These are phyloP conservation scores for Hygrophorus pudorinus DNA, from an alignment of 768 basidiomycete species.

Conservation along the genomic window DNA sequence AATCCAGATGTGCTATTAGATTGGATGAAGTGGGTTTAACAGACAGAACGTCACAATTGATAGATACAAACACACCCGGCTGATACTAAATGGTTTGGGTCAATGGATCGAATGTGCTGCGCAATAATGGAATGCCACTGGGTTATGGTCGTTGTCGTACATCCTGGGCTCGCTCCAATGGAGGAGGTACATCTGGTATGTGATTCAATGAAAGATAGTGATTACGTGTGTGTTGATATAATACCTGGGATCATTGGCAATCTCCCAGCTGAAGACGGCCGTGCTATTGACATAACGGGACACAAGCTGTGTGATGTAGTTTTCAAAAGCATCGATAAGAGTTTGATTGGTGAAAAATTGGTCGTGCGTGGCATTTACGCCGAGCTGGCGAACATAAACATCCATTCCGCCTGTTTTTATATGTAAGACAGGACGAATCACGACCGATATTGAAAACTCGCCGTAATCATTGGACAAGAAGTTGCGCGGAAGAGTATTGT, in stretches of 20 bases:
- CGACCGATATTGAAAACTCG: constrained; percentile 14
- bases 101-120: constrained; percentile 31
- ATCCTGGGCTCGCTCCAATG: constrained; percentile 28
- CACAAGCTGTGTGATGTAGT: constrained; percentile 46
- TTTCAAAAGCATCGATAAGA: constrained; percentile 41
- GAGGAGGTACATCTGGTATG: constrained; percentile 46
- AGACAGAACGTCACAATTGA: not conserved
- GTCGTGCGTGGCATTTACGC: constrained; percentile 36
- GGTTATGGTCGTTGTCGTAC: constrained; percentile 45
- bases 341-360: constrained; percentile 47
- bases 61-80: constrained; percentile 36
- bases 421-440: not conserved
- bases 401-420: constrained; percentile 51
- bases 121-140: constrained; percentile 43
- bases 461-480: constrained; percentile 57
- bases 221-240: not conserved
- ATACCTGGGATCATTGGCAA: constrained; percentile 59
- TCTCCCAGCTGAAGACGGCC: constrained; percentile 47
- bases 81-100: constrained; percentile 56
- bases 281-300: constrained; percentile 45
- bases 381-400: constrained; percentile 45
- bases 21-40: not conserved
- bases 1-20: constrained; percentile 40
- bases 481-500: constrained; percentile 37
- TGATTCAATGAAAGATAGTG: constrained; percentile 3